Percentiles rank a stretch among this genome's conserved stretches.
Evolutionary conservation across 139 green algal species (phyloP).

Genomic region (Raphidocelis subcapitata): DNA sequence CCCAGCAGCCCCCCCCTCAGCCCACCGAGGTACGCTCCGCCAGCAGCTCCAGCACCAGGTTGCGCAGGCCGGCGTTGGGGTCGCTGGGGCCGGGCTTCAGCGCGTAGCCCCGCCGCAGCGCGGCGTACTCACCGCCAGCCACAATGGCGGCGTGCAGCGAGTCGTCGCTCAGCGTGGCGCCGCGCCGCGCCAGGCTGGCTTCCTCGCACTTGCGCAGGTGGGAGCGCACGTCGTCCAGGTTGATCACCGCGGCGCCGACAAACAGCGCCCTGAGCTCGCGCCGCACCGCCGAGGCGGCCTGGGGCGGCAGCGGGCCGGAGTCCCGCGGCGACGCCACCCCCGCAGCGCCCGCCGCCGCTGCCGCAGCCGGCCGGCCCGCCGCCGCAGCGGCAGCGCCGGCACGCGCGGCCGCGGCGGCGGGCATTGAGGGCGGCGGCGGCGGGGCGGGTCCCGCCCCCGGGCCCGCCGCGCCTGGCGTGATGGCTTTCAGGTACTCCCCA

Average conservation of each 20-base stretch:
- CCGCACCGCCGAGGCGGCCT: background rate
- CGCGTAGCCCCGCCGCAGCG: constrained; percentile 9
- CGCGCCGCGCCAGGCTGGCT: background rate
- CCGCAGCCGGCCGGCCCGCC: background rate
- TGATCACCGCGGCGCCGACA: background rate
- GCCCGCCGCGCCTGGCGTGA: background rate
- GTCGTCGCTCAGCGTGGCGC: constrained; percentile 5
- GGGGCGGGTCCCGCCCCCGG: no score
- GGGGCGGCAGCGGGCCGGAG: background rate
- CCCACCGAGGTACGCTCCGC: no score
- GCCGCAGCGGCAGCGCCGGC: background rate
- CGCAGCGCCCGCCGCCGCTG: background rate
- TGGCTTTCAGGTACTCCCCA: constrained; percentile 1
- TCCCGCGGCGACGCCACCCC: background rate
- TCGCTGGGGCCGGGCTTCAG: background rate
- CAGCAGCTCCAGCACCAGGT: background rate
- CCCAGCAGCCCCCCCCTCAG: no score
- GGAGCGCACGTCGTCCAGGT: constrained; percentile 10
- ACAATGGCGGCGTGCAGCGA: constrained; percentile 6
- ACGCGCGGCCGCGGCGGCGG: constrained; percentile 5
- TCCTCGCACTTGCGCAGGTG: constrained; percentile 2
- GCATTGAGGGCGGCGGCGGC: no score
- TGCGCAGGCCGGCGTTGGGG: background rate
- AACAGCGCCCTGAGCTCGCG: background rate
- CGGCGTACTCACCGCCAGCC: background rate